Conservation (phyloP, 1,284 basidiomycete species). For the Pseudozyma sp. region DNA sequence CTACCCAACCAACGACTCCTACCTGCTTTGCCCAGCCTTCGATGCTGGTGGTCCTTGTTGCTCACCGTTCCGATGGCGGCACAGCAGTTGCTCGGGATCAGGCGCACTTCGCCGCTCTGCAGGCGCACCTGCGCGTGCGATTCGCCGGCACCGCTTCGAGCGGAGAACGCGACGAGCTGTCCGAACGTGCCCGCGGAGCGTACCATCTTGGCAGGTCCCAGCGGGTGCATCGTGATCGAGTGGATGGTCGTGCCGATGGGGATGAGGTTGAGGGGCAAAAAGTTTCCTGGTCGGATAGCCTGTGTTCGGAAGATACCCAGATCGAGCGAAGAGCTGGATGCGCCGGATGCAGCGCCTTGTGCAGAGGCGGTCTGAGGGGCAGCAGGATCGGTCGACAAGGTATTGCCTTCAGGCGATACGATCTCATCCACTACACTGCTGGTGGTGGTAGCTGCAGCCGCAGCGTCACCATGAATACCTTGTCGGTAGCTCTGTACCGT, state of each 20-base stretch:
- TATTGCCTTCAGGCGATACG: slow-evolving; percentile 17
- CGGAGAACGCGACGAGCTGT: slow-evolving; percentile 73
- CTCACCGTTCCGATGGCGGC: slow-evolving; percentile 93
- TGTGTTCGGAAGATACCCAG: slow-evolving; percentile 85
- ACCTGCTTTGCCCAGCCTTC: slow-evolving; percentile 90
- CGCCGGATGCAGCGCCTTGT: slow-evolving; percentile 62
- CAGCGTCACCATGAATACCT: slow-evolving; percentile 12
- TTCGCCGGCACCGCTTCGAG: slow-evolving; percentile 67
- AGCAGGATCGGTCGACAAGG: slow-evolving; percentile 30
- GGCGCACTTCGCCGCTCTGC: slow-evolving; percentile 91
- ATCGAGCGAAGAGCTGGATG: slow-evolving; percentile 75
- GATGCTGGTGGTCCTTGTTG: slow-evolving; percentile 89
- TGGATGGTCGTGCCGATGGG: slow-evolving; percentile 92
- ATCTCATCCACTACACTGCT: slow-evolving; percentile 23
- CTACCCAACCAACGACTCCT: slow-evolving; percentile 87
- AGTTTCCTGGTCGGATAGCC: slow-evolving; percentile 91
- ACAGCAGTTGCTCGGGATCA: slow-evolving; percentile 82
- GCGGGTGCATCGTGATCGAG: slow-evolving; percentile 81
- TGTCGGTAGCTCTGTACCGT: slow-evolving; percentile 85
- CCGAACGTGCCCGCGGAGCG: slow-evolving; percentile 89
- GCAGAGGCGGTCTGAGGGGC: slow-evolving; percentile 37
- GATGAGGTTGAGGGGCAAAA: slow-evolving; percentile 89
- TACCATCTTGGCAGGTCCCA: slow-evolving; percentile 84
- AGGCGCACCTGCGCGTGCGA: slow-evolving; percentile 84
- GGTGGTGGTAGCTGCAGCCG: slow-evolving; percentile 3